Conservation (phyloP, 2,329 filamentous ascomycete species). For the Colletotrichum noveboracense region DNA sequence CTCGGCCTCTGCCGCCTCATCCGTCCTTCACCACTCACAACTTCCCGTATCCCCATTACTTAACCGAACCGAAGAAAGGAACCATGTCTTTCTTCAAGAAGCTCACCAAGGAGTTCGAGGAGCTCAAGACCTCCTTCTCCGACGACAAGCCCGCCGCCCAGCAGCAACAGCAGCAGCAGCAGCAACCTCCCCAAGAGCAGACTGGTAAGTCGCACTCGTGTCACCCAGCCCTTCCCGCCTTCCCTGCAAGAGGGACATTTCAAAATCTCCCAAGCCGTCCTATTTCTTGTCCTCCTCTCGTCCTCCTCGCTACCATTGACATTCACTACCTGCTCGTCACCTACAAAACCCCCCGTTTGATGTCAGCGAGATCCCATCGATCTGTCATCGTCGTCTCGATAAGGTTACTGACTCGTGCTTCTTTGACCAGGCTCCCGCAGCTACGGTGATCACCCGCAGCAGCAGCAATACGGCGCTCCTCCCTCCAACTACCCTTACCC, state of each 20-base stretch:
- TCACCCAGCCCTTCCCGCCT: background rate
- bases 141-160: conserved; percentile 37
- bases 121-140: conserved; percentile 46
- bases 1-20: conserved; percentile 24
- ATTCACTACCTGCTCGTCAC: background rate
- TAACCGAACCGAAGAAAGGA: conserved; percentile 5
- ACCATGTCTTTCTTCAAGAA: conserved; percentile 52
- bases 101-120: conserved; percentile 48
- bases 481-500: conserved; percentile 21
- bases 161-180: conserved; percentile 14
- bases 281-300: background rate
- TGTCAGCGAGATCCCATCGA: background rate
- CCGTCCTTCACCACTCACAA: conserved; percentile 10
- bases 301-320: background rate
- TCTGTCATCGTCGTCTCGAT: conserved; percentile 9
- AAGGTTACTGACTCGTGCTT: conserved; percentile 18
- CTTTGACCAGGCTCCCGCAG: conserved; percentile 8
- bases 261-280: background rate
- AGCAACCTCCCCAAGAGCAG: conserved; percentile 25
- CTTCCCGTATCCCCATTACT: background rate
- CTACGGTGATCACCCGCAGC: conserved; percentile 22
- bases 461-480: conserved; percentile 23
- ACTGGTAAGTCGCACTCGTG: conserved; percentile 7
- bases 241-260: background rate
- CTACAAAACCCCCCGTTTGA: background rate